Evolutionary conservation across 495 filamentous ascomycete species (phyloP), one percentile per base, ranked within the genome.

Genomic region (Neurospora cerealis): DNA sequence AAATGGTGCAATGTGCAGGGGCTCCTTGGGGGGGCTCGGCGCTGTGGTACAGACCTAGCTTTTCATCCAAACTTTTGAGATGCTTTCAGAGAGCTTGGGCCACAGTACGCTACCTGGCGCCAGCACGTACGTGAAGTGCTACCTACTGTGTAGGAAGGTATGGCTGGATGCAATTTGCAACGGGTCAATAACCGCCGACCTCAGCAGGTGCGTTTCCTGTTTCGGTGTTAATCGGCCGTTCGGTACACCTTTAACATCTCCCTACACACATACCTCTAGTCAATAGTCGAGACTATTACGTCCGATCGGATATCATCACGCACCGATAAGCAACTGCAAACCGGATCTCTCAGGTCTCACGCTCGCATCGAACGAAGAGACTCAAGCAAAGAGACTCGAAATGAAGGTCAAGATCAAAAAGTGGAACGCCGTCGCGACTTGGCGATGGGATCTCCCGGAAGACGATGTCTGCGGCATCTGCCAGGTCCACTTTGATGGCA

Each of bases 381-480:
- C 19, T 32, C 70, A 28, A 48, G 8, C 41, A 21, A 21, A 24
- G 10, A n/a, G 83, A 34, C 6, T 32, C 54, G 32, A 48, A 46
- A 97, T 99, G 96, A 98, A 97, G 81, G 94, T 98, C 81, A 93
- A 87, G 17, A 94, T 98, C 83, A 93, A 91, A 79, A 87, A 91
- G 80, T 98, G 94, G 94, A 92, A 94, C 82, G 93, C 93, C 4
- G 93, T 98, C 69, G 96, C 96, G 2, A 92, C 93, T 38, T 99
- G 96, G 96, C 89, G 92, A 73, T 99, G 96, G 96, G 94, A 98
- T 80, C 93, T 97, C 79, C 93, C 96, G 62, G 94, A 97, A 77
- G 96, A 98, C 84, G 96, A 99, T 77, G 93, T 98, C 73, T 99
- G 96, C 77, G 96, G 96, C 73, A 99, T 99, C 83, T 99, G 96